phyloP scores from a whole-genome alignment of 345 rosid species.

The Limnanthes douglasii region DNA sequence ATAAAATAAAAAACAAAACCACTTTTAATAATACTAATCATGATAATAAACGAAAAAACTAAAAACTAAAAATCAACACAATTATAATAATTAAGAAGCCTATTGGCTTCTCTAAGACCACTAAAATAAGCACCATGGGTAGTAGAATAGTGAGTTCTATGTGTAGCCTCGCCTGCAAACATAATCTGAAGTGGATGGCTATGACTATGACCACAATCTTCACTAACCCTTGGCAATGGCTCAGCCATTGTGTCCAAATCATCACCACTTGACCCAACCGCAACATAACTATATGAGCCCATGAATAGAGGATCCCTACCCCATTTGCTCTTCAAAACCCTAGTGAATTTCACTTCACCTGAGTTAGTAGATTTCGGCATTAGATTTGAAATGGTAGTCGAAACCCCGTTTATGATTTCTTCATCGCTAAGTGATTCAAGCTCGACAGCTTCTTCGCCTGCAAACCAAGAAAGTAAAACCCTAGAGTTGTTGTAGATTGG shows the following conservation, averaged over 20 bases:
- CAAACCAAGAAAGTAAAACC: constrained; percentile 80
- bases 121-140: constrained; percentile 97
- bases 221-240: constrained; percentile 47
- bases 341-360: constrained; percentile 21
- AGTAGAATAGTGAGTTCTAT: constrained; percentile 90
- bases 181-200: constrained; percentile 40
- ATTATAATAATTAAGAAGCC: constrained; percentile 84
- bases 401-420: constrained; percentile 56
- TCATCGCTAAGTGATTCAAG: constrained; percentile 61
- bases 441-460: constrained; percentile 89
- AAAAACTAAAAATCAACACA: too few relatives aligned
- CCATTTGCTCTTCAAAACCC: constrained; percentile 80
- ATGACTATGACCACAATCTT: constrained; percentile 3
- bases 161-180: constrained; percentile 98
- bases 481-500: constrained; percentile 65
- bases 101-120: constrained; percentile 87
- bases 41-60: too few relatives aligned
- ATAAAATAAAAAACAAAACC: too few relatives aligned
- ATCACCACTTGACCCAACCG: constrained; percentile 85
- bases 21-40: too few relatives aligned
- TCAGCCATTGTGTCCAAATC: constrained; percentile 74
- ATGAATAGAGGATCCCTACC: constrained; percentile 73
- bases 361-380: constrained; percentile 13
- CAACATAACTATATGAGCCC: constrained; percentile 82
- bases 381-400: constrained; percentile 42